A percentile compares a stretch with the other conserved stretches of the same genome.
phyloP scores from a whole-genome alignment of 768 basidiomycete genomes.

The Phlebiopsis gigantea region DNA sequence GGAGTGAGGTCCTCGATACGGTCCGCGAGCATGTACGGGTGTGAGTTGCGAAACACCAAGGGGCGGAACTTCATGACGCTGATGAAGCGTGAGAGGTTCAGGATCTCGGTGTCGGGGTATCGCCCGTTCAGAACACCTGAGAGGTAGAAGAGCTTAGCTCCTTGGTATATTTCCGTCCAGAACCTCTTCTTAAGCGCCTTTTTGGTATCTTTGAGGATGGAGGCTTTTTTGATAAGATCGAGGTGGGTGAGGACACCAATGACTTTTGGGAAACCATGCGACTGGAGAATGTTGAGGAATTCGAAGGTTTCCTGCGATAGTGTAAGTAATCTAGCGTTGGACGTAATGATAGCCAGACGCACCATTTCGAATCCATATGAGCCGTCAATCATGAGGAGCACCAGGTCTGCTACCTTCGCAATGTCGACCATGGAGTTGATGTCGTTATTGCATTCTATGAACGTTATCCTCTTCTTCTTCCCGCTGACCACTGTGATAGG shows the following conservation, averaged over 20 bases:
- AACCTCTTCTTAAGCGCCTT: constrained; percentile 96
- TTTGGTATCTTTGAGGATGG: constrained; percentile 84
- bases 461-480: constrained; percentile 89
- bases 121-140: constrained; percentile 96
- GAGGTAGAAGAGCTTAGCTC: constrained; percentile 96
- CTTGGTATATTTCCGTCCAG: constrained; percentile 99
- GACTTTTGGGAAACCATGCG: constrained; percentile 98
- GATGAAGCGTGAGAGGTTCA: constrained; percentile 94
- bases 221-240: constrained; percentile 91
- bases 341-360: constrained; percentile 18
- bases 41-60: constrained; percentile 89
- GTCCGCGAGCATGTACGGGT: constrained; percentile 93
- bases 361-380: constrained; percentile 99
- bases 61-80: constrained; percentile 99
- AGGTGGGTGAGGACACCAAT: constrained; percentile 95
- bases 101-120: constrained; percentile 94
- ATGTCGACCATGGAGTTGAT: constrained; percentile 98
- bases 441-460: constrained; percentile 97
- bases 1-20: constrained; percentile 93
- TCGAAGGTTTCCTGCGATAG: constrained; percentile 88
- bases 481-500: constrained; percentile 94
- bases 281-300: constrained; percentile 94
- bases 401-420: constrained; percentile 93
- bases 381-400: constrained; percentile 95
- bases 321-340: background rate